phyloP scores from a whole-genome alignment of 306 rosid genomes.

The Vigna reflexopilosa region DNA sequence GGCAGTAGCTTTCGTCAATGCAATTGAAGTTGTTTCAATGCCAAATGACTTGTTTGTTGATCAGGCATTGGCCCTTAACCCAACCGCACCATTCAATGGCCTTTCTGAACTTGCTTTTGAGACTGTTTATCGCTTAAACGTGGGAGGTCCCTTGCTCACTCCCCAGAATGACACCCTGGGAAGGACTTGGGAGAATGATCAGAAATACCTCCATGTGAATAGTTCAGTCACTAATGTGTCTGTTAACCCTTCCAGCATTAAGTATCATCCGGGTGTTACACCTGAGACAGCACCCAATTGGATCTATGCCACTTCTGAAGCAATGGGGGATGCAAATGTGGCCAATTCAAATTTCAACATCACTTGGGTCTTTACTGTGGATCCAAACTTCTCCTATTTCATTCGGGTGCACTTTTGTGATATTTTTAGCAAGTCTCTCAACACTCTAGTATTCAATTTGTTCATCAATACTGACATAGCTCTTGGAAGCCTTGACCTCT shows the following conservation, averaged over 20 bases:
- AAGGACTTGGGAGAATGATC: conserved; percentile 92
- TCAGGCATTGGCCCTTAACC: conserved; percentile 76
- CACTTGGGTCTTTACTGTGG: conserved; percentile 86
- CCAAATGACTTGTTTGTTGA: conserved; percentile 77
- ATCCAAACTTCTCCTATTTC: conserved; percentile 72
- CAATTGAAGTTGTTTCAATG: conserved; percentile 89
- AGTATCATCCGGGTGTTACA: conserved; percentile 60
- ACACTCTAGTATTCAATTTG: conserved; percentile 78
- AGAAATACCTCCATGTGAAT: conserved; percentile 80
- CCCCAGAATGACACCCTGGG: conserved; percentile 85
- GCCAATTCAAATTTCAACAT: conserved; percentile 78
- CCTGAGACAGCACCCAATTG: conserved; percentile 84
- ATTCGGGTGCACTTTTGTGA: conserved; percentile 89
- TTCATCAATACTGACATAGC: conserved; percentile 76
- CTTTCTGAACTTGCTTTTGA: conserved; percentile 73
- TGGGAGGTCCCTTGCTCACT: conserved; percentile 86
- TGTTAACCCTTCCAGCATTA: conserved; percentile 64
- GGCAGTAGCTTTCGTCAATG: conserved; percentile 81
- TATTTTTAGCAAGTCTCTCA: conserved; percentile 75
- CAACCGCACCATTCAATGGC: conserved; percentile 66
- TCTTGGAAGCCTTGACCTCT: conserved; percentile 71
- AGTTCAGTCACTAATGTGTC: conserved; percentile 73
- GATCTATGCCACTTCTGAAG: conserved; percentile 92
- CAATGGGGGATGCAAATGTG: conserved; percentile 79
- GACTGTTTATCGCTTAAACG: conserved; percentile 83